phyloP scores from a whole-genome alignment of 2,329 filamentous ascomycete species.

The Elsinoe perseae region DNA sequence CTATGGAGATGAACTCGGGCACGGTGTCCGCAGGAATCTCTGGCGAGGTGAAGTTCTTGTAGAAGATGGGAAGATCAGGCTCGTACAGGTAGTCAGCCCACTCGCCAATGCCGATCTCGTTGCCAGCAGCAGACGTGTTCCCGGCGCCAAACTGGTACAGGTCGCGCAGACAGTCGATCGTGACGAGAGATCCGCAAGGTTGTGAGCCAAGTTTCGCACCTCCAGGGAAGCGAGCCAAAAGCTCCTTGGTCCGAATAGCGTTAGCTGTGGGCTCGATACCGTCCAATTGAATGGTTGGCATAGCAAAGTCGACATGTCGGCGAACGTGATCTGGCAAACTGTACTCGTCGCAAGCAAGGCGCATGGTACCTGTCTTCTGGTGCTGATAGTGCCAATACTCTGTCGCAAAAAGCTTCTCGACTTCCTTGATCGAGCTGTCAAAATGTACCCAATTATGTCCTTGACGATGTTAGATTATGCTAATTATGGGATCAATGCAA shows the following conservation, averaged over 20 bases:
- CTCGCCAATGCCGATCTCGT: slow-evolving; percentile 22
- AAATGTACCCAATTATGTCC: slow-evolving; percentile 10
- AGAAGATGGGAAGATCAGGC: slow-evolving; percentile 22
- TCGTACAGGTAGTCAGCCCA: slow-evolving; percentile 21
- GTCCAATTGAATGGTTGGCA: slow-evolving; percentile 24
- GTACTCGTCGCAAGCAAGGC: slow-evolving; percentile 37
- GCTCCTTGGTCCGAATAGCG: background rate
- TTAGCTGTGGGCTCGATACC: slow-evolving; percentile 20
- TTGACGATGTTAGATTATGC: background rate
- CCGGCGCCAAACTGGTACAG: slow-evolving; percentile 20
- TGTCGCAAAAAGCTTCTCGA: slow-evolving; percentile 33
- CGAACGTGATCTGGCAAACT: slow-evolving; percentile 23
- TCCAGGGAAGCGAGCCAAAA: background rate
- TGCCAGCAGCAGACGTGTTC: slow-evolving; percentile 20
- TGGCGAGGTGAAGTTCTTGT: slow-evolving; percentile 22
- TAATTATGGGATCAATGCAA: too few relatives aligned
- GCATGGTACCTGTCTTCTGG: slow-evolving; percentile 26
- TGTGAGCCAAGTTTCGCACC: slow-evolving; percentile 8
- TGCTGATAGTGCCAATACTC: slow-evolving; percentile 35
- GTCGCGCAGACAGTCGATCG: slow-evolving; percentile 23
- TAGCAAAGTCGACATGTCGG: slow-evolving; percentile 20
- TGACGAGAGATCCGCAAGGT: slow-evolving; percentile 19
- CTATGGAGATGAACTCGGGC: slow-evolving; percentile 22
- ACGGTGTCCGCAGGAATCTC: slow-evolving; percentile 22
- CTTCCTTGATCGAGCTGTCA: slow-evolving; percentile 20